Evolutionary conservation across 2,329 filamentous ascomycete genomes (phyloP), one percentile per base, ranked within the genome.

Genomic region (Fusarium beomiforme): DNA sequence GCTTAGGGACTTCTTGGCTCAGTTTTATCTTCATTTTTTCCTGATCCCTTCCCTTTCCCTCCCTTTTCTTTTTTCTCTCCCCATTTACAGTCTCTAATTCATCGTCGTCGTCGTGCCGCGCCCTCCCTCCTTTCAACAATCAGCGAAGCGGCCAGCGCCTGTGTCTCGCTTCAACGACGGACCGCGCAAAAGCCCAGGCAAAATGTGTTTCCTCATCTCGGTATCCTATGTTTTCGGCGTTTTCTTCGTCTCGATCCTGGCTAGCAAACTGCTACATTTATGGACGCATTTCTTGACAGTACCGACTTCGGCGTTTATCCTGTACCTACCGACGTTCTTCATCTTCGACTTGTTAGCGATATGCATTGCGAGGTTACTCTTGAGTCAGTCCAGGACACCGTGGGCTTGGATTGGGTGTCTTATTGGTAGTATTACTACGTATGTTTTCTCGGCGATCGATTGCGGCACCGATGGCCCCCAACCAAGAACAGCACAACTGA

Each of bases 321-420:
- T 79, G 12, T 79, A 75, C 59, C 71, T 80, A 17, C 78, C 79
- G 43, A 75, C 77, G 2, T 79, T 80, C 59, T 70, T 79, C 55
- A 44, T 79, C 37, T 65, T 72, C 57, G 79, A 80, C 31, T 19
- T 78, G 23, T 29, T 78, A 43, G 66, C 73, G 16, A 64, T 79
- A 58, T 74, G 71, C 49, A 43, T 74, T 31, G 58, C 65, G 34
- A 72, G 78, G 36, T 42, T 79, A 17, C 59, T 79, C 7, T 51
- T 79, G 37, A 72, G 67, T 17, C 77, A 72, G 17, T 68, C 69
- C 42, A 73, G 67, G 59, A 33, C 60, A 55, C 46, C 59, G 69
- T 37, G 68, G 65, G 69, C 75, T 21, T 70, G 75, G 41, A 41
- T 72, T 11, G 66, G 70, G 16, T 70, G 75, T 46, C 19, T 71